These are phyloP conservation scores for Cladosporium austrohemisphaericum DNA, from an alignment of 2,329 filamentous ascomycete species.

Conservation along the genomic window DNA sequence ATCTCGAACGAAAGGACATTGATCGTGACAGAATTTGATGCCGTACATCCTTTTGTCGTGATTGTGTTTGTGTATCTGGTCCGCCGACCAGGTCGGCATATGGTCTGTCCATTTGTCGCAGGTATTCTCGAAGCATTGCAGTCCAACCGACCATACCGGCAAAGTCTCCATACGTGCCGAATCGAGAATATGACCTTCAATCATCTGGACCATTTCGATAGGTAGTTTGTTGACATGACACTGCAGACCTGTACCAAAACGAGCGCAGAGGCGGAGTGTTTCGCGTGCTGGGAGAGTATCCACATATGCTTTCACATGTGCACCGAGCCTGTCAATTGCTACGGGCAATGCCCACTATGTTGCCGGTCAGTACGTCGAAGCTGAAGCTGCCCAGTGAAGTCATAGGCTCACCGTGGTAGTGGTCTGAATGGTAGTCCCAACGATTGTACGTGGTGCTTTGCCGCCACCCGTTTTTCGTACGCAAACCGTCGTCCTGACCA, in stretches of 20 bases:
- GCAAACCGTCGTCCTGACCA: too few relatives aligned
- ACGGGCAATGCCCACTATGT: constrained; percentile 1
- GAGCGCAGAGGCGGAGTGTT: constrained; percentile 8
- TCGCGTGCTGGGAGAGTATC: background rate
- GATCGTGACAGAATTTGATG: too few relatives aligned
- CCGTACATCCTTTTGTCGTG: too few relatives aligned
- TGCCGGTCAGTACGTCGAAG: background rate
- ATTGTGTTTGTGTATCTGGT: too few relatives aligned
- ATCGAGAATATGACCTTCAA: background rate
- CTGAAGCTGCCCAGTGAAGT: background rate
- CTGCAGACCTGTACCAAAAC: background rate
- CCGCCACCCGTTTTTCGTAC: too few relatives aligned
- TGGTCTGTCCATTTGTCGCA: too few relatives aligned
- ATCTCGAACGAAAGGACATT: too few relatives aligned
- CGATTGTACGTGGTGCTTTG: background rate
- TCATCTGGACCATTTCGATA: constrained; percentile 1
- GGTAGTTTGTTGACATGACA: background rate
- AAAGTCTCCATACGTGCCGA: background rate
- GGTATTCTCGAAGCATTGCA: too few relatives aligned
- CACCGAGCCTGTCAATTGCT: background rate
- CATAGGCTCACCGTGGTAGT: background rate
- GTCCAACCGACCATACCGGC: background rate
- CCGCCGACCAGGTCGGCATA: too few relatives aligned
- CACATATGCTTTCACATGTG: background rate
- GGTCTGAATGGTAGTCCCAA: too few relatives aligned